Conservation (phyloP, 2,329 filamentous ascomycete species). For the Endothia cerciana region DNA sequence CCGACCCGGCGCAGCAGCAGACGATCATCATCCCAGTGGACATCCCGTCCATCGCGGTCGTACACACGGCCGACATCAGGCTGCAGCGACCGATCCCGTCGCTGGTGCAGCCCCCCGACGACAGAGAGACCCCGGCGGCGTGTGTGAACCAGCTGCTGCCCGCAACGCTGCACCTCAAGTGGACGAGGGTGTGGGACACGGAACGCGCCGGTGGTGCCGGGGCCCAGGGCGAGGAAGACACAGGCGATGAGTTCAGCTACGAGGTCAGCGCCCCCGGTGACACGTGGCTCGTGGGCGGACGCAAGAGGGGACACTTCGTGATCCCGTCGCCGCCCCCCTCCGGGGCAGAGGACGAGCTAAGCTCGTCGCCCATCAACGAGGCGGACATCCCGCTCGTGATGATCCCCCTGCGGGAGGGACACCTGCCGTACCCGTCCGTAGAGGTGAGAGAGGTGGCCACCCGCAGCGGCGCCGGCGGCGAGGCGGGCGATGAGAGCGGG, state of each 20-base stretch:
- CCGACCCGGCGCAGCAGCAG: slow-evolving; percentile 45
- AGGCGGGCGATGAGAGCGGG: slow-evolving; percentile 28
- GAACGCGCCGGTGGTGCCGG: slow-evolving; percentile 39
- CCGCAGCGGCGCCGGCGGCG: not conserved
- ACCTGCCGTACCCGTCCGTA: slow-evolving; percentile 75
- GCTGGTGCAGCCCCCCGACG: slow-evolving; percentile 34
- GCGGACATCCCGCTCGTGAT: slow-evolving; percentile 71
- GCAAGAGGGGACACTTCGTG: slow-evolving; percentile 77
- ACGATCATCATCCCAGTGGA: slow-evolving; percentile 89
- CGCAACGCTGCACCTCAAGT: slow-evolving; percentile 64
- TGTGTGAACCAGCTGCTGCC: slow-evolving; percentile 67
- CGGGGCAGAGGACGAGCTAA: slow-evolving; percentile 32
- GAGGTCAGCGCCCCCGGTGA: slow-evolving; percentile 77
- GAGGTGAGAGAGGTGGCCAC: slow-evolving; percentile 73
- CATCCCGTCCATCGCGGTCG: slow-evolving; percentile 78
- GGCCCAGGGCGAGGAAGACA: slow-evolving; percentile 44
- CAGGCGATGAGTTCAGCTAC: slow-evolving; percentile 73
- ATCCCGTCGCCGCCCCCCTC: slow-evolving; percentile 47
- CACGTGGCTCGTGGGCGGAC: slow-evolving; percentile 83
- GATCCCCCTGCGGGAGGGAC: slow-evolving; percentile 78
- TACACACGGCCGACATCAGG: slow-evolving; percentile 76
- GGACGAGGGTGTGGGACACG: slow-evolving; percentile 67
- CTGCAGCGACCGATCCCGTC: slow-evolving; percentile 46
- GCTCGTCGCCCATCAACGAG: slow-evolving; percentile 52
- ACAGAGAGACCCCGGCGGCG: slow-evolving; percentile 48